Evolutionary conservation across 805 yeast genomes (phyloP), one percentile per base, ranked within the genome.

Genomic region (Scheffersomyces lignosus): DNA sequence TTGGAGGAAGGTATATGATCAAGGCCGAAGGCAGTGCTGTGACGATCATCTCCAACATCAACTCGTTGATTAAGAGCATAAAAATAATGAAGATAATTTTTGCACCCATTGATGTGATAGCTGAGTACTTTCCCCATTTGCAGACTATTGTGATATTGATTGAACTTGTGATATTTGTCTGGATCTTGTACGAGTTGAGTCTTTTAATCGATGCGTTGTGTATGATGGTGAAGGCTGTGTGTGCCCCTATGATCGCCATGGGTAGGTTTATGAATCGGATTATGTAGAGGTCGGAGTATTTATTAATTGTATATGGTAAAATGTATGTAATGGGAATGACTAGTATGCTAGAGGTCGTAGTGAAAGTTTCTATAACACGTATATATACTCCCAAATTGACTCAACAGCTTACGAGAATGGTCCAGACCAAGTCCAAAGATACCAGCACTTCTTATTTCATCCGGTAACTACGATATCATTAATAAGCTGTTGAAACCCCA

Each of bases 161-260:
- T 5, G 74, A 69, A 45, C 44, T 69, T 30, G 51, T 55, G 27
- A 56, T 67, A 6, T 69, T 69, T 40, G 43, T 64, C 45, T 69
- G 73, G 73, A 52, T 67, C 3, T 46, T 69, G 17, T 69, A 66
- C 41, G 72, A 66, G 51, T 54, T 66, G 38, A 65, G 71, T 38
- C 51, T 65, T 20, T 52, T 69, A 34, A 55, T 69, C 10, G 72
- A 68, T 46, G 73, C 74, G 1, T 42, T 69, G 17, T 68, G 73
- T 45, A 64, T 65, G 70, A 66, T 66, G 56, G 63, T 69, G 16
- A 64, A 64, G 42, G 73, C 74, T 1, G 52, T 69, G 6, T 69
- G 73, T 56, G 71, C 72, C 7, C 74, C 73, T 6, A 66, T 69
- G 67, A 67, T 69, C 15, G 74, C 74, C 9, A 50, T 69, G 47